These are phyloP conservation scores for Exophiala spinifera DNA, from an alignment of 2,329 filamentous ascomycete genomes.

Conservation along the genomic window DNA sequence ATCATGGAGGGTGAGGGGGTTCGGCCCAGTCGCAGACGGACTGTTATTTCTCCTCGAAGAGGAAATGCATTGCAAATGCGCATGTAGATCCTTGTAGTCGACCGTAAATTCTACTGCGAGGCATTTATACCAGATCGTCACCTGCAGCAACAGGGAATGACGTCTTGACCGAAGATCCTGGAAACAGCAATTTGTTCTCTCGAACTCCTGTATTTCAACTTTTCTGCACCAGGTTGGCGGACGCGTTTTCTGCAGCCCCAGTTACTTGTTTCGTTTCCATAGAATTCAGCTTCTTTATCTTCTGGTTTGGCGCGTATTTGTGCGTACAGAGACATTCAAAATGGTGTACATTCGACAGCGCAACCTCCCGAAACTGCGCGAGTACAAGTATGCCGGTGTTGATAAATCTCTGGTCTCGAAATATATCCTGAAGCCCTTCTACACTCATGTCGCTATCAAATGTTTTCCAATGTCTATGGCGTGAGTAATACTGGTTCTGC, in stretches of 20 bases:
- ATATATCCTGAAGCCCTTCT: conserved; percentile 97
- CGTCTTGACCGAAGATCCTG: background rate
- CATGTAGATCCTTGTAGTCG: too few species aligned
- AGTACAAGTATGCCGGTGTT: conserved; percentile 93
- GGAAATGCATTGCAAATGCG: background rate
- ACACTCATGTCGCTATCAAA: conserved; percentile 89
- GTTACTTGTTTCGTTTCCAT: background rate
- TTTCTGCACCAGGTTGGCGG: background rate
- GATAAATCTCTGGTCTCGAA: conserved; percentile 86
- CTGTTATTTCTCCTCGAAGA: conserved; percentile 1
- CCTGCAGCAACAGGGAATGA: background rate
- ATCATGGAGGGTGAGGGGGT: conserved; percentile 1
- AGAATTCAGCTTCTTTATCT: background rate
- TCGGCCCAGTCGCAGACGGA: background rate
- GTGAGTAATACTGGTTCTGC: conserved; percentile 42
- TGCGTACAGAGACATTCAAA: conserved; percentile 5
- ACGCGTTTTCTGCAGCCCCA: background rate
- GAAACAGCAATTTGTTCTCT: background rate
- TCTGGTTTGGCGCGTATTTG: conserved; percentile 1
- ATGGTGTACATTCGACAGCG: conserved; percentile 98
- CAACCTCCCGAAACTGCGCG: conserved; percentile 78
- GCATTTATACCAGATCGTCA: background rate
- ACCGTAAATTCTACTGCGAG: background rate
- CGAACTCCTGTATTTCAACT: background rate
- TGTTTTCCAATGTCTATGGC: conserved; percentile 96